phyloP scores from a whole-genome alignment of 2,329 filamentous ascomycete species.

The Chaetomium globosum region DNA sequence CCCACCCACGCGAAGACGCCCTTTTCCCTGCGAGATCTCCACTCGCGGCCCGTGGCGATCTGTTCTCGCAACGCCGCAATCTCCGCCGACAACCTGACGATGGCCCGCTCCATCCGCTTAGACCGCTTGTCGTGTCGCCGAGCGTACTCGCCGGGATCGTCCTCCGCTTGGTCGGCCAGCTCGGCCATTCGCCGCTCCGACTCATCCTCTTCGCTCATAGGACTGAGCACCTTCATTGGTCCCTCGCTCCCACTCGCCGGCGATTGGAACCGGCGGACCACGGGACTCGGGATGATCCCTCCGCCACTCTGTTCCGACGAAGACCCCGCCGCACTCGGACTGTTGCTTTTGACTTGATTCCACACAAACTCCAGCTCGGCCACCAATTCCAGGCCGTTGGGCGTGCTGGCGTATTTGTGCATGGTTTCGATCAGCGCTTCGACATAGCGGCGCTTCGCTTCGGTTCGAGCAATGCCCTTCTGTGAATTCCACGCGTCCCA shows the following conservation, averaged over 20 bases:
- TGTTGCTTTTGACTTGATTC: slow-evolving; percentile 94
- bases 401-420: slow-evolving; percentile 90
- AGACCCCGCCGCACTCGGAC: slow-evolving; percentile 51
- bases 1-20: slow-evolving; percentile 69
- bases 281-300: slow-evolving; percentile 41
- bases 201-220: slow-evolving; percentile 82
- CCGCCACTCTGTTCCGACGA: slow-evolving; percentile 54
- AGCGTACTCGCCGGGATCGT: slow-evolving; percentile 45
- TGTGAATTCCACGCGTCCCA: slow-evolving; percentile 97
- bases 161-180: slow-evolving; percentile 50
- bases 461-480: slow-evolving; percentile 78
- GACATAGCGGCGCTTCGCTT: slow-evolving; percentile 93
- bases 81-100: slow-evolving; percentile 89
- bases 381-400: slow-evolving; percentile 84
- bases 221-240: slow-evolving; percentile 73
- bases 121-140: slow-evolving; percentile 67
- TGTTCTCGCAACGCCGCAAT: slow-evolving; percentile 91
- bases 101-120: slow-evolving; percentile 77
- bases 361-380: slow-evolving; percentile 97
- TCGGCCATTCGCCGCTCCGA: slow-evolving; percentile 54
- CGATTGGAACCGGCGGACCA: slow-evolving; percentile 51
- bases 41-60: slow-evolving; percentile 74
- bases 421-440: slow-evolving; percentile 94
- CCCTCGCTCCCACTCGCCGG: slow-evolving; percentile 54
- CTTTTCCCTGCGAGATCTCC: slow-evolving; percentile 65